Base-by-base conservation (phyloP, 805 yeast genomes). In the Candida patagonica region DNA sequence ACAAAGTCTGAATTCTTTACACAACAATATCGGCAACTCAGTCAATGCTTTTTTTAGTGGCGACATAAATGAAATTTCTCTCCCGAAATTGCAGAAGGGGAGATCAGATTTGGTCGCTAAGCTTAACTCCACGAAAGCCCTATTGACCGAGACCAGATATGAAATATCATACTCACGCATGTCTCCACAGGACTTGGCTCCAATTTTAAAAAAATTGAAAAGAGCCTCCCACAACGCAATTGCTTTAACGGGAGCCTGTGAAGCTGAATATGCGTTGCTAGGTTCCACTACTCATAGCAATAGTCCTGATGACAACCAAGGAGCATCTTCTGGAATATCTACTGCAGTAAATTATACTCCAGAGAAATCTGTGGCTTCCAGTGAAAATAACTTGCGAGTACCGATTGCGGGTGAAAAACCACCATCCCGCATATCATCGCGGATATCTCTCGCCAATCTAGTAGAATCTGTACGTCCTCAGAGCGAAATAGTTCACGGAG, bases 191-290 rank as follows among this genome's bases (percentile, higher is more conserved):
- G 65, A 63, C 31, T 45, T 70, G 23, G 59, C 62, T 31, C 56
- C 61, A 3, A 45, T 62, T 2, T 56, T 68, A 15, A 54, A 59
- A 8, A 48, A 52, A 12, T 49, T 69, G 15, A 55, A 56, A 22
- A 48, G 57, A 1, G 52, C 66, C 7, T 44, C 60, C 4, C 58
- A 60, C 26, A 60, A 58, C 33, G 48, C 63, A 1, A 63, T 60
- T 49, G 74, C 73, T 2, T 43, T 71, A 20, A 58, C 69, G 5
- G 71, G 71, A 41, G 68, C 75, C 0, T 69, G 73, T 35, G 74
- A 71, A 42, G 49, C 69, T 12, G 67, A 69, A 44, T 67, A 61
- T 30, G 55, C 68, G 1, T 45, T 66, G 8, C 42, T 66, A 4
- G 62, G 39, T 45, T 20, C n/a, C n/a, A n/a, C n/a, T n/a, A n/a